These are phyloP conservation scores for Vigna unguiculata DNA, from an alignment of 306 rosid species.

Conservation along the genomic window DNA sequence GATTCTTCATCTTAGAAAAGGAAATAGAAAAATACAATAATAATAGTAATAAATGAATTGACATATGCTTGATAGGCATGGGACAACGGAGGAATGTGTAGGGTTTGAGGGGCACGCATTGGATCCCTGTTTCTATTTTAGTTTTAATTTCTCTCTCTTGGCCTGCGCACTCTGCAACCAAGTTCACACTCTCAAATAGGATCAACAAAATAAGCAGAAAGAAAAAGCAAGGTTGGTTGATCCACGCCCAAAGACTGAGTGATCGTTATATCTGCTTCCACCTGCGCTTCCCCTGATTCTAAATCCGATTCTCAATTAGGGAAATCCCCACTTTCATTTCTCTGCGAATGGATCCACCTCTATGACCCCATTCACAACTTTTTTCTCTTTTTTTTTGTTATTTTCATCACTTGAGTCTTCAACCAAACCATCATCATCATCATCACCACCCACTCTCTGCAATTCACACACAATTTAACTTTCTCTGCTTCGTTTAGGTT, in stretches of 20 bases:
- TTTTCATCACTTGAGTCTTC: not conserved
- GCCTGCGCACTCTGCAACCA: too few species aligned
- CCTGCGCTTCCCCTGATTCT: not conserved
- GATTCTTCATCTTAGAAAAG: too few species aligned
- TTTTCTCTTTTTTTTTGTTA: not conserved
- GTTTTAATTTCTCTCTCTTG: too few species aligned
- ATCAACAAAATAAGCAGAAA: too few species aligned
- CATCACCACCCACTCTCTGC: not conserved
- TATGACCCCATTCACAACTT: not conserved
- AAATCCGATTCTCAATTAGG: not conserved
- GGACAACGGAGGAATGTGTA: too few species aligned
- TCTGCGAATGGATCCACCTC: slow-evolving; percentile 1
- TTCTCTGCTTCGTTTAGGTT: not conserved
- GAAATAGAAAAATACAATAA: too few species aligned
- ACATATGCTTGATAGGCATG: too few species aligned
- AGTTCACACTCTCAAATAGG: too few species aligned
- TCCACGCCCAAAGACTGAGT: not conserved
- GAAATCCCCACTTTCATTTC: not conserved
- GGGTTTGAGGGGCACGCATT: too few species aligned
- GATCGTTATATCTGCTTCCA: not conserved
- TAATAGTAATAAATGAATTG: too few species aligned
- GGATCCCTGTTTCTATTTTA: too few species aligned
- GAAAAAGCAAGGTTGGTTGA: too few species aligned
- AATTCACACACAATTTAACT: not conserved
- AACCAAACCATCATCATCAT: not conserved